Evolutionary conservation across 2,329 filamentous ascomycete genomes (phyloP).

Genomic region (Pyrenophora graminea): DNA sequence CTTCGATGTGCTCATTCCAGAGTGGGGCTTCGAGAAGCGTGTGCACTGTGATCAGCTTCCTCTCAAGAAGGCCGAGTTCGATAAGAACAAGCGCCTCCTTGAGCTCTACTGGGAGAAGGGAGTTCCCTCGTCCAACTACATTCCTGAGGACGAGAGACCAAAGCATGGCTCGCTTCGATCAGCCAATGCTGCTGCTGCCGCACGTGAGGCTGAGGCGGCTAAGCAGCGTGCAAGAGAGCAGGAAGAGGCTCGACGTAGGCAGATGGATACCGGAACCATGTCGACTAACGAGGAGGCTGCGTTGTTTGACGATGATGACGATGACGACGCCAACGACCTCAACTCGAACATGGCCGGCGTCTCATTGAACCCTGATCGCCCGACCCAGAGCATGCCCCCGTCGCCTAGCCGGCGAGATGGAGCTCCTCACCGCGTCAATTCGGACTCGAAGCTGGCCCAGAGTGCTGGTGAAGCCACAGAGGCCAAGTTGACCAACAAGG

Average conservation of each 20-base stretch:
- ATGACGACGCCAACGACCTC: constrained; percentile 78
- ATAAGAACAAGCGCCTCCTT: constrained; percentile 91
- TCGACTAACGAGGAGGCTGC: constrained; percentile 91
- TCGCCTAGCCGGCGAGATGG: constrained; percentile 79
- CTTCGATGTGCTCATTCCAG: constrained; percentile 96
- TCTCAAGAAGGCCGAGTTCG: constrained; percentile 98
- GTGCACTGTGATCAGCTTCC: constrained; percentile 98
- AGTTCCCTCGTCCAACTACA: constrained; percentile 90
- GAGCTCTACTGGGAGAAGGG: constrained; percentile 99
- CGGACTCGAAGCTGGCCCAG: constrained; percentile 86
- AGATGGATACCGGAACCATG: constrained; percentile 93
- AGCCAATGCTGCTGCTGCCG: constrained; percentile 74
- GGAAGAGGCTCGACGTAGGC: constrained; percentile 88
- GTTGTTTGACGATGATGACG: constrained; percentile 89
- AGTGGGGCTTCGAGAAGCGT: constrained; percentile 98
- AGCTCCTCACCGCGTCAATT: constrained; percentile 82
- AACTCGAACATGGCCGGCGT: constrained; percentile 92
- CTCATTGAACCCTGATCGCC: constrained; percentile 79
- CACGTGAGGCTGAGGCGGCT: constrained; percentile 79
- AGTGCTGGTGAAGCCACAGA: constrained; percentile 70
- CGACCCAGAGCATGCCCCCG: constrained; percentile 92
- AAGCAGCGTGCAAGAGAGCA: constrained; percentile 81
- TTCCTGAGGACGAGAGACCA: constrained; percentile 94
- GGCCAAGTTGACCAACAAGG: constrained; percentile 84
- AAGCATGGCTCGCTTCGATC: constrained; percentile 77